Evolutionary conservation across 352 stramenopile genomes (phyloP).

Genomic region (Pythium dissotocum): DNA sequence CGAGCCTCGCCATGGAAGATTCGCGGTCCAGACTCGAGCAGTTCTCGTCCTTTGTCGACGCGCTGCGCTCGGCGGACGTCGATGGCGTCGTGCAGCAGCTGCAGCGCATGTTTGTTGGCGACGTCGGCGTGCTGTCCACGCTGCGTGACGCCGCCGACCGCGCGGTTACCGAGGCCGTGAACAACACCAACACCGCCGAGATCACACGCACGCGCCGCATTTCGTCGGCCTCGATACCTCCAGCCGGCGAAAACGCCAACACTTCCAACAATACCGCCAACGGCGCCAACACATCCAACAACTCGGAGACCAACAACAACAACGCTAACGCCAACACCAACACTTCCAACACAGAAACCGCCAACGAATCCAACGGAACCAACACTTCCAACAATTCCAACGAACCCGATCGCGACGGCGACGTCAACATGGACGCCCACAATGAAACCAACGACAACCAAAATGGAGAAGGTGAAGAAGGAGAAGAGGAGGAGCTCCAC

Average conservation of each 20-base stretch:
- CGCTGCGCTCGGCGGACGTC: slow-evolving; percentile 34
- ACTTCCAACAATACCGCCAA: slow-evolving; percentile 4
- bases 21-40: slow-evolving; percentile 43
- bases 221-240: slow-evolving; percentile 15
- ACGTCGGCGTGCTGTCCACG: slow-evolving; percentile 39
- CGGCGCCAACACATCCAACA: neutral
- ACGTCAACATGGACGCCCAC: slow-evolving; percentile 16
- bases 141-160: slow-evolving; percentile 47
- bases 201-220: slow-evolving; percentile 34
- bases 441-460: neutral
- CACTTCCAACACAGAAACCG: neutral
- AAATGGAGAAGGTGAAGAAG: neutral
- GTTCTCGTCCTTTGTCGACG: slow-evolving; percentile 25
- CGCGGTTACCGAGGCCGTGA: slow-evolving; percentile 26
- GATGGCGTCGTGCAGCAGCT: slow-evolving; percentile 39
- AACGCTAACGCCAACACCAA: neutral
- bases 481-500: slow-evolving; percentile 32
- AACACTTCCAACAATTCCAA: too few species aligned
- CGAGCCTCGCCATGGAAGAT: slow-evolving; percentile 49
- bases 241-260: slow-evolving; percentile 7
- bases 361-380: neutral
- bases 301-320: neutral
- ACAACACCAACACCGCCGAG: slow-evolving; percentile 15
- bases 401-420: neutral
- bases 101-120: slow-evolving; percentile 40